phyloP scores from a whole-genome alignment of 176 grass and related monocot species.

The Hordeum vulgare region DNA sequence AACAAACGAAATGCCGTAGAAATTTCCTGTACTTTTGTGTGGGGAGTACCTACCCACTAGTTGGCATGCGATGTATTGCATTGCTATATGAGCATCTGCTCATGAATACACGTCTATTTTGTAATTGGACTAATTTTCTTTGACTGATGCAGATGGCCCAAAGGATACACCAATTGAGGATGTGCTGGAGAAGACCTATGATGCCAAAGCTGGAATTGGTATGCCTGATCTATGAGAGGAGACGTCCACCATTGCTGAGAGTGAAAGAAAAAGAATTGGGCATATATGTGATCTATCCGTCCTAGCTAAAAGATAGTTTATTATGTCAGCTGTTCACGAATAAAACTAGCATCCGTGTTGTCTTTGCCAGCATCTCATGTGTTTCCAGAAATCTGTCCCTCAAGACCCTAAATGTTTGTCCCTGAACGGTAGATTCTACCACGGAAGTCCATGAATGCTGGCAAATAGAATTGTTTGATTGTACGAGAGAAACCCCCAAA shows the following conservation, averaged over 20 bases:
- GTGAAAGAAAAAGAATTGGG: background rate
- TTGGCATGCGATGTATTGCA: background rate
- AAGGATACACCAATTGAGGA: conserved; percentile 85
- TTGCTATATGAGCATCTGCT: background rate
- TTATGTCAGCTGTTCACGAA: no score
- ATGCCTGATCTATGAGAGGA: conserved; percentile 84
- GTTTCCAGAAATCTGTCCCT: background rate
- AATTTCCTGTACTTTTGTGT: background rate
- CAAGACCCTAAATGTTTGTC: background rate
- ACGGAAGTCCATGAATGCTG: no score
- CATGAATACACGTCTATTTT: background rate
- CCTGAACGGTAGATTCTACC: no score
- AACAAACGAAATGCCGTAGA: background rate
- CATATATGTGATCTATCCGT: background rate
- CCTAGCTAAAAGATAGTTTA: no score
- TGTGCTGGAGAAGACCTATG: conserved; percentile 78
- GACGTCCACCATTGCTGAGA: background rate
- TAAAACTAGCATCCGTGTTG: background rate
- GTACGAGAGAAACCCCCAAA: background rate
- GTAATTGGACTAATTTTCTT: background rate
- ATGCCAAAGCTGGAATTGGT: conserved; percentile 87
- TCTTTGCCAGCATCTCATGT: background rate
- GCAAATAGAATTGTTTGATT: no score
- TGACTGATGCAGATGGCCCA: conserved; percentile 44
- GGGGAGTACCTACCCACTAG: background rate